These are phyloP conservation scores for Uronychia binucleata DNA, from an alignment of 73 alveolate genomes.

Conservation along the genomic window DNA sequence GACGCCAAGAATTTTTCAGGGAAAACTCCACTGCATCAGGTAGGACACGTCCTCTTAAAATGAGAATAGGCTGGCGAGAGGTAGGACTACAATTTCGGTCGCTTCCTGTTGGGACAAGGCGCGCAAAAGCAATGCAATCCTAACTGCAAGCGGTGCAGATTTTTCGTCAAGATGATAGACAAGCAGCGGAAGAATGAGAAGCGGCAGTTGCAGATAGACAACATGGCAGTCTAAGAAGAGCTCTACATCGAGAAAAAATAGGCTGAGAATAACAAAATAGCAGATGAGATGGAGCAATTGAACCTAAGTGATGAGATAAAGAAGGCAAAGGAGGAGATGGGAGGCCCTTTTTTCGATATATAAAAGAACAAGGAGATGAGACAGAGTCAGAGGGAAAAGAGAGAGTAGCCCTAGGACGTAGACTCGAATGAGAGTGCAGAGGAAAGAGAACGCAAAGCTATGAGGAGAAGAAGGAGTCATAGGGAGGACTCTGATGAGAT, in stretches of 20 bases:
- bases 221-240: conserved; percentile 9
- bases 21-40: conserved; percentile 42
- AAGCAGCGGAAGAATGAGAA: conserved; percentile 4
- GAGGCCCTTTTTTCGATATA: conserved; percentile 45
- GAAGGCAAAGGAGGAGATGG: conserved; percentile 30
- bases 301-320: conserved; percentile 31
- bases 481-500: background rate
- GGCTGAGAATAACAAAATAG: conserved; percentile 19
- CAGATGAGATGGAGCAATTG: conserved; percentile 11
- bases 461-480: background rate
- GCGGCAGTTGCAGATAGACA: background rate
- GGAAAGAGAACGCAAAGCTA: background rate
- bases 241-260: conserved; percentile 5
- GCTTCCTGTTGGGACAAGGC: conserved; percentile 18
- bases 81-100: conserved; percentile 34
- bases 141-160: conserved; percentile 29
- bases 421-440: background rate
- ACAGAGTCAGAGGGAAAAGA: conserved; percentile 22
- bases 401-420: conserved; percentile 13
- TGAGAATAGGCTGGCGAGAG: conserved; percentile 33
- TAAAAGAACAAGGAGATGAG: conserved; percentile 18
- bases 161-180: conserved; percentile 30
- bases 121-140: conserved; percentile 36
- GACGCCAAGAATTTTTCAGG: conserved; percentile 40
- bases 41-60: no score